Evolutionary conservation across 2,329 filamentous ascomycete species (phyloP).

Genomic region (Aspergillus floridensis): DNA sequence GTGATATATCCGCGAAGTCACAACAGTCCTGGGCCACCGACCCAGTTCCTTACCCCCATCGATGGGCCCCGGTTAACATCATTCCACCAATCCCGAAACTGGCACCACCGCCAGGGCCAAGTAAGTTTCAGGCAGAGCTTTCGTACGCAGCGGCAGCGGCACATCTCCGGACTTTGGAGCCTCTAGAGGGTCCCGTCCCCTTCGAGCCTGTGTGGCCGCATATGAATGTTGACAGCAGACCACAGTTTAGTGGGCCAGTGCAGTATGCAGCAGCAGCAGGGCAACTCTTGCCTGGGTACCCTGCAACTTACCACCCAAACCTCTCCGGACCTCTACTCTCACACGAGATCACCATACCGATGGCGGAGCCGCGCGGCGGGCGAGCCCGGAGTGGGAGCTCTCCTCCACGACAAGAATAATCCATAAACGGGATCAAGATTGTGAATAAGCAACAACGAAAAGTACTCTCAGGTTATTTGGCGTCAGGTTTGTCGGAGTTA

Average conservation of each 20-base stretch:
- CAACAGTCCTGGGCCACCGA: conserved; percentile 39
- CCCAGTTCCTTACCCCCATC: conserved; percentile 29
- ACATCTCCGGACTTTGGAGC: conserved; percentile 15
- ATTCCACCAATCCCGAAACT: conserved; percentile 11
- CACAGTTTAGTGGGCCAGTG: conserved; percentile 21
- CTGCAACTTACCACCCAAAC: conserved; percentile 27
- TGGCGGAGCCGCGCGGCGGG: conserved; percentile 16
- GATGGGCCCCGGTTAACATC: conserved; percentile 22
- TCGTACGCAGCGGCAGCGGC: conserved; percentile 15
- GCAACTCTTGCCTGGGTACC: conserved; percentile 14
- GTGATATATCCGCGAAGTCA: conserved; percentile 34
- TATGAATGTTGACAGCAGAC: conserved; percentile 32
- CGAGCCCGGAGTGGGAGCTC: conserved; percentile 35
- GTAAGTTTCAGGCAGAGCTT: conserved; percentile 20
- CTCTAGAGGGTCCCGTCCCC: conserved; percentile 21
- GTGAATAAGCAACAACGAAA: neutral
- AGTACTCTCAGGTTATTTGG: neutral
- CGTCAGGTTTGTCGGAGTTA: neutral
- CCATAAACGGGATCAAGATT: conserved; percentile 22
- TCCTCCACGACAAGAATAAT: conserved; percentile 26
- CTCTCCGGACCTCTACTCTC: conserved; percentile 29
- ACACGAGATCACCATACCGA: conserved; percentile 21
- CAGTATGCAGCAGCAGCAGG: conserved; percentile 13
- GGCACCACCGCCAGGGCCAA: conserved; percentile 3
- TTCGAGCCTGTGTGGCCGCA: conserved; percentile 21